These are phyloP conservation scores for Sphaerulina populicola DNA, from an alignment of 2,329 filamentous ascomycete genomes.

Conservation along the genomic window DNA sequence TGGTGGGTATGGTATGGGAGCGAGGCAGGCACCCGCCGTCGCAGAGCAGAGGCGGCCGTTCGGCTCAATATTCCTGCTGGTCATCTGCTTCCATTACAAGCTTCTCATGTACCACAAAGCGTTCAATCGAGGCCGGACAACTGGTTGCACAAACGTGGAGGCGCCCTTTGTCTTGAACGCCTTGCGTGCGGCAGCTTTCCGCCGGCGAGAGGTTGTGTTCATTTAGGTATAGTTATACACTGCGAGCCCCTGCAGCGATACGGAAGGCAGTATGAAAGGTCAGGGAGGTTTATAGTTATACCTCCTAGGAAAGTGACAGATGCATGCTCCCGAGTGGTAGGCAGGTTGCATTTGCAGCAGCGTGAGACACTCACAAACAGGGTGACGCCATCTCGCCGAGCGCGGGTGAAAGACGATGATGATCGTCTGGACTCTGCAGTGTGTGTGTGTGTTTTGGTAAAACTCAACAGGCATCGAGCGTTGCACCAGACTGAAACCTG, in stretches of 20 bases:
- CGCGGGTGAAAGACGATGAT: not conserved
- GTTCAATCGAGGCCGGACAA: not conserved
- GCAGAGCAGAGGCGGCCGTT: not conserved
- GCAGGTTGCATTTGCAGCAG: constrained; percentile 9
- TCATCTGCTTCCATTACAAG: not conserved
- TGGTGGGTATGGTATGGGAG: not conserved
- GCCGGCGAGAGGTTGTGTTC: not conserved
- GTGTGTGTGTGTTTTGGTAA: too few species aligned
- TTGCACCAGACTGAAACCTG: constrained; percentile 8
- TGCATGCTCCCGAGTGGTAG: constrained; percentile 7
- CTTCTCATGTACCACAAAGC: constrained; percentile 2
- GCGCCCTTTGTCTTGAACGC: constrained; percentile 4
- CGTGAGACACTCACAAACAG: constrained; percentile 1
- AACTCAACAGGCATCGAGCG: not conserved
- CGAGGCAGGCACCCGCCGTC: not conserved
- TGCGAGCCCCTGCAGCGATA: constrained; percentile 10
- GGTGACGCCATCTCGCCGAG: constrained; percentile 6
- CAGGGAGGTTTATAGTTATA: too few species aligned
- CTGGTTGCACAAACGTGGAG: constrained; percentile 8
- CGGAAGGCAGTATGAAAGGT: not conserved
- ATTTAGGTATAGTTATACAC: too few species aligned
- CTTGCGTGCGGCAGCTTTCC: constrained; percentile 7
- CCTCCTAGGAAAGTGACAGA: constrained; percentile 13
- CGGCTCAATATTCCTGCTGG: not conserved
- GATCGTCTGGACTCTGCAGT: not conserved